Conservation (phyloP, 1,284 basidiomycete genomes). For the Trametes pubescens region DNA sequence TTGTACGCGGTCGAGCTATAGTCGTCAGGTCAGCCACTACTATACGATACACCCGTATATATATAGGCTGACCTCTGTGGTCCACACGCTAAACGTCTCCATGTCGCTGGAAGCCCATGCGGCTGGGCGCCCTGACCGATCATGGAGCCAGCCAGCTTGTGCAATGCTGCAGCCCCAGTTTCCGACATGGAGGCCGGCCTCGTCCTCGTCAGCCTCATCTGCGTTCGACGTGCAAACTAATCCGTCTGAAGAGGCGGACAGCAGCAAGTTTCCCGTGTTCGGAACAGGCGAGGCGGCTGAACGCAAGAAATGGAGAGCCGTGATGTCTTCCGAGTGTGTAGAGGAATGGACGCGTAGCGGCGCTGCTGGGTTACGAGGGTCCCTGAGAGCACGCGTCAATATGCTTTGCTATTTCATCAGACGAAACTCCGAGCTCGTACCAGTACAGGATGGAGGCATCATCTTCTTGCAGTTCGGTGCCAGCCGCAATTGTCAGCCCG, state of each 20-base stretch:
- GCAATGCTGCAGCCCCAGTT: conserved; percentile 82
- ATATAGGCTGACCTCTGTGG: conserved; percentile 60
- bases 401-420: conserved; percentile 2
- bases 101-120: conserved; percentile 85
- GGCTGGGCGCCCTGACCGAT: conserved; percentile 40
- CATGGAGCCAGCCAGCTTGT: conserved; percentile 71
- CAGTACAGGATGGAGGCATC: conserved; percentile 79
- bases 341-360: conserved; percentile 61
- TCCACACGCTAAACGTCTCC: conserved; percentile 85
- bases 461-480: conserved; percentile 72
- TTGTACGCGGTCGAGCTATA: conserved; percentile 45
- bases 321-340: conserved; percentile 84
- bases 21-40: not conserved
- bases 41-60: not conserved
- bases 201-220: conserved; percentile 77
- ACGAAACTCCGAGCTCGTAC: conserved; percentile 45
- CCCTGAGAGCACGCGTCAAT: conserved; percentile 52
- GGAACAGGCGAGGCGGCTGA: conserved; percentile 26
- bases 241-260: conserved; percentile 80
- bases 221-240: conserved; percentile 72
- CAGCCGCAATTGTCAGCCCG: conserved; percentile 72
- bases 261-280: conserved; percentile 48
- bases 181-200: conserved; percentile 70
- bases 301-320: conserved; percentile 63
- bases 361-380: conserved; percentile 59